phyloP scores from a whole-genome alignment of 345 rosid genomes.

The Conringia planisiliqua region DNA sequence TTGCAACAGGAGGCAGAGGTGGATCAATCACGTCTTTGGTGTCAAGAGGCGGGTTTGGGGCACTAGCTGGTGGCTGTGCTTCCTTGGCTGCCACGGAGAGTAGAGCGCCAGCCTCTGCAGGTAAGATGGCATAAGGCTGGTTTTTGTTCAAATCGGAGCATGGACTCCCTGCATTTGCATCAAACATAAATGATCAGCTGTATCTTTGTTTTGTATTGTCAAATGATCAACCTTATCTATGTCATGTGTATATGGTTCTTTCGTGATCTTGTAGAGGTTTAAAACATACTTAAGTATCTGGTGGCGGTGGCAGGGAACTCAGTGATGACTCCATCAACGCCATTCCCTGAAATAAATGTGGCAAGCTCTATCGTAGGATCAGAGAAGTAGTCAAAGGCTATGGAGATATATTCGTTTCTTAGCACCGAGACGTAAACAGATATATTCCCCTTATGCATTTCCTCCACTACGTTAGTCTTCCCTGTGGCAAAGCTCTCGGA shows the following conservation, averaged over 20 bases:
- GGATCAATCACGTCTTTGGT: conserved; percentile 60
- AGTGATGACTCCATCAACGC: conserved; percentile 68
- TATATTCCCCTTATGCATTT: conserved; percentile 59
- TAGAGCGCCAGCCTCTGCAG: conserved; percentile 51
- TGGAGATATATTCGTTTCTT: conserved; percentile 60
- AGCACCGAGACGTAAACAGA: conserved; percentile 64
- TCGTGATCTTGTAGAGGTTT: neutral
- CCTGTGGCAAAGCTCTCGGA: conserved; percentile 37
- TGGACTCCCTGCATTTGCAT: conserved; percentile 50
- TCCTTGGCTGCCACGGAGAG: conserved; percentile 16
- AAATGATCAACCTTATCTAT: neutral
- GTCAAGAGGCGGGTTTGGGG: conserved; percentile 51
- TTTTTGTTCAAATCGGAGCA: conserved; percentile 47
- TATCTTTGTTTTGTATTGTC: neutral
- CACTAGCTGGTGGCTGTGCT: conserved; percentile 35
- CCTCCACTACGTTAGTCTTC: conserved; percentile 44
- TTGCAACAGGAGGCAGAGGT: conserved; percentile 66
- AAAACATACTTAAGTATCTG: conserved; percentile 62
- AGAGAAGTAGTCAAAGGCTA: conserved; percentile 63
- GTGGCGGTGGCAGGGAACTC: conserved; percentile 78
- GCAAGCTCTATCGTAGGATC: conserved; percentile 75
- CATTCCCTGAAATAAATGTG: conserved; percentile 42
- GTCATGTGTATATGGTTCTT: neutral
- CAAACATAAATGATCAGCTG: conserved; percentile 25
- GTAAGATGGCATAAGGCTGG: conserved; percentile 40